Conservation (phyloP, 2,329 filamentous ascomycete species). For the Penicillium olsonii region DNA sequence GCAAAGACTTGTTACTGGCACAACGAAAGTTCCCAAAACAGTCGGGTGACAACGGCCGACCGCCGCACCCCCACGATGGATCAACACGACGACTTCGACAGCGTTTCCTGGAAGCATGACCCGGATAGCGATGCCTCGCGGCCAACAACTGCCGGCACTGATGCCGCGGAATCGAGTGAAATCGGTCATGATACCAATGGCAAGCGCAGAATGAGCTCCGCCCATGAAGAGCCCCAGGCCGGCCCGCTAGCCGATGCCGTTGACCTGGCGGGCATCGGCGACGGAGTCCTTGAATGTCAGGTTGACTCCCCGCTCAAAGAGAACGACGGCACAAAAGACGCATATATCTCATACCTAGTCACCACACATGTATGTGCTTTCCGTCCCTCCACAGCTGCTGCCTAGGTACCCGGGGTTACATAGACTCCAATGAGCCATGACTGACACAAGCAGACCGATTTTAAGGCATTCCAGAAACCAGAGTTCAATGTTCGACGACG, state of each 20-base stretch:
- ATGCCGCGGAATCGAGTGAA: slow-evolving; percentile 38
- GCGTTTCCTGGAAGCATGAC: slow-evolving; percentile 74
- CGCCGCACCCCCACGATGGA: slow-evolving; percentile 41
- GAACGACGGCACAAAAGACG: slow-evolving; percentile 93
- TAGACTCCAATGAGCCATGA: slow-evolving; percentile 8
- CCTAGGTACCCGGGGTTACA: slow-evolving; percentile 12
- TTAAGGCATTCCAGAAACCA: slow-evolving; percentile 84
- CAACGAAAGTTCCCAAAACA: slow-evolving; percentile 13
- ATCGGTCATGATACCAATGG: slow-evolving; percentile 47
- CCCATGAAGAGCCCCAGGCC: slow-evolving; percentile 50
- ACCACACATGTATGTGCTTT: slow-evolving; percentile 71
- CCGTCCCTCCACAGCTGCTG: slow-evolving; percentile 18
- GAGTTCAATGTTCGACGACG: slow-evolving; percentile 80
- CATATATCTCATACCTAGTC: slow-evolving; percentile 93
- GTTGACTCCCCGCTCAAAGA: slow-evolving; percentile 88
- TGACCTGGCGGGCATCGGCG: slow-evolving; percentile 65
- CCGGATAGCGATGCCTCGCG: slow-evolving; percentile 49
- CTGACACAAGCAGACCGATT: slow-evolving; percentile 70
- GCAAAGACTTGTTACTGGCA: not conserved
- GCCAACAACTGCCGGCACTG: slow-evolving; percentile 44
- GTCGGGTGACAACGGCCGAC: slow-evolving; percentile 19
- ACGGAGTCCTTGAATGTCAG: slow-evolving; percentile 78
- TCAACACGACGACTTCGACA: slow-evolving; percentile 72
- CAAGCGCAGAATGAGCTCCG: slow-evolving; percentile 51
- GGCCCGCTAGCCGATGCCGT: slow-evolving; percentile 54